These are phyloP conservation scores for Cymbopogon flexuosus DNA, from an alignment of 202 grass and related monocot species.

Conservation along the genomic window DNA sequence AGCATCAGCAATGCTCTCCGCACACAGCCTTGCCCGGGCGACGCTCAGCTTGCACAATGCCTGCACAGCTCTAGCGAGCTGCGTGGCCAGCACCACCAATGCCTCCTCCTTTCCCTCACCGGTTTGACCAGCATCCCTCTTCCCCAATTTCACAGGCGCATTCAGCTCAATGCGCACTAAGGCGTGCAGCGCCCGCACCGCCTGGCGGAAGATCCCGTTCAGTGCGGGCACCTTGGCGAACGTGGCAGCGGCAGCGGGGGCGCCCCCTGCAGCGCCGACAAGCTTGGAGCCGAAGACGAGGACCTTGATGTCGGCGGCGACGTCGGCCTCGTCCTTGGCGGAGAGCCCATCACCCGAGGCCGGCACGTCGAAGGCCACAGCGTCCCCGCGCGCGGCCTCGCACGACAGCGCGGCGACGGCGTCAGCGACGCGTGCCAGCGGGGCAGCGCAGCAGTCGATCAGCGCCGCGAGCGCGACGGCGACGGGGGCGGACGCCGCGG, in stretches of 20 bases:
- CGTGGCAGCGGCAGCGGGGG: neutral
- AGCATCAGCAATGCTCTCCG: slow-evolving; percentile 45
- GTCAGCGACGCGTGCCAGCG: slow-evolving; percentile 59
- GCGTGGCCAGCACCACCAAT: slow-evolving; percentile 47
- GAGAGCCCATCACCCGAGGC: slow-evolving; percentile 74
- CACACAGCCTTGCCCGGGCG: slow-evolving; percentile 46
- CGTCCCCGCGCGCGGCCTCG: slow-evolving; percentile 65
- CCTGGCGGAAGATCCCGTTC: slow-evolving; percentile 66
- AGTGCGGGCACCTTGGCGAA: slow-evolving; percentile 63
- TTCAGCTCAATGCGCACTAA: slow-evolving; percentile 77
- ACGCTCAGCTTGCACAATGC: slow-evolving; percentile 61
- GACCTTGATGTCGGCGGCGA: slow-evolving; percentile 67
- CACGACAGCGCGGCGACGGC: slow-evolving; percentile 80
- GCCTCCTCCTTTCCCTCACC: slow-evolving; percentile 67
- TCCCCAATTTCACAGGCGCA: slow-evolving; percentile 62
- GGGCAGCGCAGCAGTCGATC: slow-evolving; percentile 70
- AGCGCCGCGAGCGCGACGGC: slow-evolving; percentile 50
- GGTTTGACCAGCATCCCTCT: slow-evolving; percentile 31
- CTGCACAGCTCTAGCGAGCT: slow-evolving; percentile 48
- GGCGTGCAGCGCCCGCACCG: slow-evolving; percentile 60
- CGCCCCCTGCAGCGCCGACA: slow-evolving; percentile 19
- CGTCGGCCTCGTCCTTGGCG: slow-evolving; percentile 74
- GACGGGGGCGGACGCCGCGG: slow-evolving; percentile 44
- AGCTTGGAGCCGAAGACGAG: slow-evolving; percentile 87
- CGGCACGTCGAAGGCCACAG: slow-evolving; percentile 57